phyloP scores from a whole-genome alignment of 2,329 filamentous ascomycete genomes.

The Ceratocystis lukuohia region DNA sequence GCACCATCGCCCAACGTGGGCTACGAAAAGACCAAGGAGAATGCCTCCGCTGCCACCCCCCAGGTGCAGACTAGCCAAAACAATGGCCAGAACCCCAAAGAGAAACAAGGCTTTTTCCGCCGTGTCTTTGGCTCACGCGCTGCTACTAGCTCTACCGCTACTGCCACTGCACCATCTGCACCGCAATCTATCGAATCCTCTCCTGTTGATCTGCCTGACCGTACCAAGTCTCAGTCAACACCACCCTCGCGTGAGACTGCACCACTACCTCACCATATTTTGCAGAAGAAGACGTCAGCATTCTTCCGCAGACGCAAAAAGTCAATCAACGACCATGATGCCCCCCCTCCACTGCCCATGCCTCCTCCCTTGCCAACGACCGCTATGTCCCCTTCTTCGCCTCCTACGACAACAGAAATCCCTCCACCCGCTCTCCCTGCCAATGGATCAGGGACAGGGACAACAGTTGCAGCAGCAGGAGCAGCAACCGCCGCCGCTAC shows the following conservation, averaged over 20 bases:
- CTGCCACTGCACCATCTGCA: not conserved
- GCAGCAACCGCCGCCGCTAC: not conserved
- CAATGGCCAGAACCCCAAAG: slow-evolving; percentile 40
- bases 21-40: slow-evolving; percentile 45
- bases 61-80: slow-evolving; percentile 27
- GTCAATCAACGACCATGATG: slow-evolving; percentile 56
- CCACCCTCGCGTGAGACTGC: slow-evolving; percentile 38
- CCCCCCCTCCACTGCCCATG: slow-evolving; percentile 46
- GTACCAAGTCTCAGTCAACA: slow-evolving; percentile 26
- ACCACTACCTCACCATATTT: slow-evolving; percentile 33
- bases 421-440: slow-evolving; percentile 10
- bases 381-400: slow-evolving; percentile 16
- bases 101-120: slow-evolving; percentile 79
- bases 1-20: slow-evolving; percentile 46
- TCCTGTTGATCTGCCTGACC: slow-evolving; percentile 26
- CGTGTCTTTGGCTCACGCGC: slow-evolving; percentile 72
- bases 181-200: slow-evolving; percentile 20
- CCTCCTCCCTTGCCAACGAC: slow-evolving; percentile 28
- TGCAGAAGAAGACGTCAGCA: slow-evolving; percentile 85
- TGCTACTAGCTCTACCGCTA: slow-evolving; percentile 23
- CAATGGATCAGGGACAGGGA: not conserved
- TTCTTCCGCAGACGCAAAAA: slow-evolving; percentile 93
- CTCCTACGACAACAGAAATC: slow-evolving; percentile 1
- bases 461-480: not conserved
- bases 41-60: slow-evolving; percentile 35